Conservation (phyloP, 345 rosid species). For the Corchorus olitorius region DNA sequence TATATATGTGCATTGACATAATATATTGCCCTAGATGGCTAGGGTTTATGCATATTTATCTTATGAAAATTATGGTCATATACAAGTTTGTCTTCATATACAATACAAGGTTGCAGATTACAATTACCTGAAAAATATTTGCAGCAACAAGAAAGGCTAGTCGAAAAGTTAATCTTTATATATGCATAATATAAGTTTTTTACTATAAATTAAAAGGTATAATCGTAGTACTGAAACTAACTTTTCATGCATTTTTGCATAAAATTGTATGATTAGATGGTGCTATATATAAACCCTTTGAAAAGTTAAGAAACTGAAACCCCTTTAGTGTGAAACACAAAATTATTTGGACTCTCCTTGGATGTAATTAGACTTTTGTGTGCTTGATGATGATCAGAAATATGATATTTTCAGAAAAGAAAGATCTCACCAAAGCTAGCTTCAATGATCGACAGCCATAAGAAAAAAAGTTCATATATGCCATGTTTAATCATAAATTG, state of each 20-base stretch:
- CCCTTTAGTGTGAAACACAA: background rate
- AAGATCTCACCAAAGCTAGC: background rate
- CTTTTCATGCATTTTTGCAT: background rate
- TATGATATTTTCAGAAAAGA: background rate
- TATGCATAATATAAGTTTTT: no score
- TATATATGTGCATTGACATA: background rate
- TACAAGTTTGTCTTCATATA: no score
- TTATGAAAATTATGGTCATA: background rate
- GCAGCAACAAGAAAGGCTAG: no score
- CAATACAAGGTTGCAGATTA: no score
- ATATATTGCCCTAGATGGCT: background rate
- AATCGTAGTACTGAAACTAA: background rate
- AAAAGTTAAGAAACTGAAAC: background rate
- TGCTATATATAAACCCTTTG: background rate
- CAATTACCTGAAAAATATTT: no score
- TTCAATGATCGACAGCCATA: background rate
- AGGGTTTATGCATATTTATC: conserved; percentile 5
- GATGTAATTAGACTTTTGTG: no score
- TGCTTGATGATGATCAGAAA: no score
- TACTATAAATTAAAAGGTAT: no score
- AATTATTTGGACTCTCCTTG: background rate
- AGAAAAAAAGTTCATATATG: background rate
- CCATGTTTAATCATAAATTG: background rate
- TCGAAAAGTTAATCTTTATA: no score
- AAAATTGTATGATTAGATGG: background rate